phyloP scores from a whole-genome alignment of 805 yeast species.

The Cyberlindnera sargentensis region DNA sequence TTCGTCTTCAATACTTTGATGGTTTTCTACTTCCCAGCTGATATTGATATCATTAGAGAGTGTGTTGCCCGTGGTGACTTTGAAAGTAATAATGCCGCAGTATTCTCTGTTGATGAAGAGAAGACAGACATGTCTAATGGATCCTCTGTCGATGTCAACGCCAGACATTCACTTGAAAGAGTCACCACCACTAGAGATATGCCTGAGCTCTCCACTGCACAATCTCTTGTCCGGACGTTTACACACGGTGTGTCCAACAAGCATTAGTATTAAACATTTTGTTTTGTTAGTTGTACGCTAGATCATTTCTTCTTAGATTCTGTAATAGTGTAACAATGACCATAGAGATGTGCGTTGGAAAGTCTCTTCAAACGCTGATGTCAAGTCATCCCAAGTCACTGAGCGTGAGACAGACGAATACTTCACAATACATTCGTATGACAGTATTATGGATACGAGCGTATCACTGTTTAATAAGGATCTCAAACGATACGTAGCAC shows the following conservation, averaged over 20 bases:
- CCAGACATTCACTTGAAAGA: conserved; percentile 11
- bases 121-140: conserved; percentile 8
- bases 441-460: no score
- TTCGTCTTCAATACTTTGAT: conserved; percentile 46
- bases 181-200: conserved; percentile 11
- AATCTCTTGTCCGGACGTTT: conserved; percentile 11
- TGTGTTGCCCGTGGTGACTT: conserved; percentile 57
- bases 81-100: conserved; percentile 27
- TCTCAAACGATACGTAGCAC: no score
- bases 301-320: no score
- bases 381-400: no score
- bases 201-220: conserved; percentile 13
- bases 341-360: no score
- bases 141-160: not conserved
- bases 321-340: no score
- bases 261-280: no score
- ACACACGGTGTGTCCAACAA: conserved; percentile 3
- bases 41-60: conserved; percentile 64
- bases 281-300: no score
- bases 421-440: no score
- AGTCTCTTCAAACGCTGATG: no score
- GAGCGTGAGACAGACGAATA: no score
- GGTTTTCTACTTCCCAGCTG: conserved; percentile 52
- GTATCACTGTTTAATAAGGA: no score
- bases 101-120: conserved; percentile 1